phyloP scores from a whole-genome alignment of 495 filamentous ascomycete species.

The Aspergillus coremiiformis region DNA sequence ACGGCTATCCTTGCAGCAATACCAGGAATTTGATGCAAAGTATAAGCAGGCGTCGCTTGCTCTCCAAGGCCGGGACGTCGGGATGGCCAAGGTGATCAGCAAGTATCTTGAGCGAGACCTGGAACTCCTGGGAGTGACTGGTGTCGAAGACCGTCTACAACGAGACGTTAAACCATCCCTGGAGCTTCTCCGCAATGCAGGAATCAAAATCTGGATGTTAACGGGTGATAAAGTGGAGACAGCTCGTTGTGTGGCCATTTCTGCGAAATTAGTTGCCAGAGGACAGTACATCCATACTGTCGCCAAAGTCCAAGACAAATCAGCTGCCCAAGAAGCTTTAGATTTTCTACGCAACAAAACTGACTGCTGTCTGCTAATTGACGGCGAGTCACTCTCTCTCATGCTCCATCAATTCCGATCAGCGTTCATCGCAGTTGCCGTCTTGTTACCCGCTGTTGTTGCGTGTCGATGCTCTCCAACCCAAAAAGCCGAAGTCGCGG shows the following conservation, averaged over 20 bases:
- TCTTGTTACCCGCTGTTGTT: slow-evolving; percentile 82
- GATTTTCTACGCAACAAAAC: slow-evolving; percentile 83
- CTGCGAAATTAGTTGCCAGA: slow-evolving; percentile 85
- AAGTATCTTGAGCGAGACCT: slow-evolving; percentile 82
- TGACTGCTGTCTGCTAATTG: slow-evolving; percentile 86
- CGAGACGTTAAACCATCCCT: slow-evolving; percentile 90
- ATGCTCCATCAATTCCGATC: slow-evolving; percentile 73
- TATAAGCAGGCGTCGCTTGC: slow-evolving; percentile 76
- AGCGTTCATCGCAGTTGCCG: slow-evolving; percentile 83
- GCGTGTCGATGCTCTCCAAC: slow-evolving; percentile 96
- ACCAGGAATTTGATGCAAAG: slow-evolving; percentile 64
- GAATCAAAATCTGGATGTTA: slow-evolving; percentile 99
- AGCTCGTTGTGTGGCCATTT: slow-evolving; percentile 91
- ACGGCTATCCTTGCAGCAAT: slow-evolving; percentile 64
- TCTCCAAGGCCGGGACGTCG: slow-evolving; percentile 68
- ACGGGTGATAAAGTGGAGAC: slow-evolving; percentile 99
- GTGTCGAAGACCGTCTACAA: slow-evolving; percentile 95
- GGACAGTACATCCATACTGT: slow-evolving; percentile 96
- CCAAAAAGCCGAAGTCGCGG: slow-evolving; percentile 91
- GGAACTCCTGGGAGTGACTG: slow-evolving; percentile 90
- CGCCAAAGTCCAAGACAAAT: slow-evolving; percentile 53
- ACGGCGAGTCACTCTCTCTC: slow-evolving; percentile 80
- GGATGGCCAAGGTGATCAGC: slow-evolving; percentile 70
- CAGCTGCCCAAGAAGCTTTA: slow-evolving; percentile 71
- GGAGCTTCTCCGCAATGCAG: slow-evolving; percentile 91